Evolutionary conservation across 257 asterid genomes (phyloP).

Genomic region (Scutellaria galericulata): DNA sequence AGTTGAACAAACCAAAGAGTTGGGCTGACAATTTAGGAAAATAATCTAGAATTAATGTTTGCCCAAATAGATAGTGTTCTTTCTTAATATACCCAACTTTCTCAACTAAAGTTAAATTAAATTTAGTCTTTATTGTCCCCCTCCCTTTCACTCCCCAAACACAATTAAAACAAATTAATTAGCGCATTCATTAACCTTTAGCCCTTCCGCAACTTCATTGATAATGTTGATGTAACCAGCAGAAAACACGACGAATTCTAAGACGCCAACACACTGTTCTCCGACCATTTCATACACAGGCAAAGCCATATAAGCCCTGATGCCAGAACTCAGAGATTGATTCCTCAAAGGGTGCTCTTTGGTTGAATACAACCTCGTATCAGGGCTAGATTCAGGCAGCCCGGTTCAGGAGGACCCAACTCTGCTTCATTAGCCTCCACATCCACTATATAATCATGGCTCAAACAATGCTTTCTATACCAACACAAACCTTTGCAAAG

Average conservation of each 20-base stretch:
- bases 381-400: conserved; percentile 19
- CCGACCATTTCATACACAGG: conserved; percentile 5
- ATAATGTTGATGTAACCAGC: conserved; percentile 2
- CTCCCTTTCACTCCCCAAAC: no score
- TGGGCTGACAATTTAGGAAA: no score
- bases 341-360: conserved; percentile 6
- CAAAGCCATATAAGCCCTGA: conserved; percentile 16
- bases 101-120: no score
- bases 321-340: conserved; percentile 6
- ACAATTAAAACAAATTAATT: no score
- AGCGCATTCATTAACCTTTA: not conserved
- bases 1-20: no score
- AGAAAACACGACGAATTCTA: conserved; percentile 1
- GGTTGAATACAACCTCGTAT: conserved; percentile 2
- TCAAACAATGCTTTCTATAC: not conserved
- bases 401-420: not conserved
- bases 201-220: conserved; percentile 21
- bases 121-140: no score
- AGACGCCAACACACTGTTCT: conserved; percentile 1
- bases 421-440: not conserved
- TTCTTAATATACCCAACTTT: no score
- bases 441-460: conserved; percentile 6
- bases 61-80: no score
- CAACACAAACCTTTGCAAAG: conserved; percentile 16
- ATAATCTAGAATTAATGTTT: no score